Evolutionary conservation across 768 basidiomycete species (phyloP).

Genomic region (Suillus spraguei): DNA sequence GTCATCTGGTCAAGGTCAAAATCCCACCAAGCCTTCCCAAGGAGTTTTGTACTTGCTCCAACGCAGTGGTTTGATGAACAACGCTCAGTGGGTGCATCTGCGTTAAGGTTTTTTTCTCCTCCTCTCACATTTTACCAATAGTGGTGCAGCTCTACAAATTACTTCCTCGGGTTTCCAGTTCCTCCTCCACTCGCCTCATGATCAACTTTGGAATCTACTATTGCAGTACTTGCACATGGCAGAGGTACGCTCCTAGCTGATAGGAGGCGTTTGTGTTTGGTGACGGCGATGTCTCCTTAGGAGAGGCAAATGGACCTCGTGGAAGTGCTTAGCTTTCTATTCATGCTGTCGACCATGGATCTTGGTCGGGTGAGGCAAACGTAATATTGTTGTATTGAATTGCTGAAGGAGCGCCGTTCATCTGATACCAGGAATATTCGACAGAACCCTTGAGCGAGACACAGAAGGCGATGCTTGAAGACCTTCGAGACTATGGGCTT

Average conservation of each 20-base stretch:
- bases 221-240: conserved; percentile 88
- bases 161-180: conserved; percentile 97
- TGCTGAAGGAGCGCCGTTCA: background rate
- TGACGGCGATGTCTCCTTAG: conserved; percentile 40
- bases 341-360: conserved; percentile 97
- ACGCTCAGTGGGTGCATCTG: conserved; percentile 52
- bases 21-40: conserved; percentile 73
- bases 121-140: conserved; percentile 24
- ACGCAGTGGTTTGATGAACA: conserved; percentile 85
- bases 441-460: conserved; percentile 77
- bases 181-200: conserved; percentile 90
- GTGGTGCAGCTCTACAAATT: conserved; percentile 69
- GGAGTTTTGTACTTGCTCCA: conserved; percentile 84
- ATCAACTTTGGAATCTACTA: conserved; percentile 93
- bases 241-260: conserved; percentile 52
- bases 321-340: conserved; percentile 90
- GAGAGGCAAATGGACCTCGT: conserved; percentile 91
- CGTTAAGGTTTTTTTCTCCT: background rate
- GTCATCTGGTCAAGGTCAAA: conserved; percentile 81
- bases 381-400: background rate
- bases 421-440: conserved; percentile 75
- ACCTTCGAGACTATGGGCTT: conserved; percentile 93
- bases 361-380: conserved; percentile 71
- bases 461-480: conserved; percentile 86
- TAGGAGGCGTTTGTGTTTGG: conserved; percentile 12